Conservation (phyloP, 2,329 filamentous ascomycete species). For the Chaetomiaceae sp. region DNA sequence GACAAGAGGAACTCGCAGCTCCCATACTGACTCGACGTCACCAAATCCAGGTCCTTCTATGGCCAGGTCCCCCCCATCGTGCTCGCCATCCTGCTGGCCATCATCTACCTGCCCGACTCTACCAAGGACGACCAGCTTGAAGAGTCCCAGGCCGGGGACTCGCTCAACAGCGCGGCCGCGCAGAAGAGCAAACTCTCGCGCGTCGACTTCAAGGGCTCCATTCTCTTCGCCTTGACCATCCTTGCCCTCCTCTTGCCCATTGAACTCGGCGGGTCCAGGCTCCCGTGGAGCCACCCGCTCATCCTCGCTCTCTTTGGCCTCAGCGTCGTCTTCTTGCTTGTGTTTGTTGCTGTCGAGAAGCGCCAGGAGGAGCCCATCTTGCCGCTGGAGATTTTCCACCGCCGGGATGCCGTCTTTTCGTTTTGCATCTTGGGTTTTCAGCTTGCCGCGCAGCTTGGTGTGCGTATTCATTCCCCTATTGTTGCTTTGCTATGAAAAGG, state of each 20-base stretch:
- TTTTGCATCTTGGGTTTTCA: conserved; percentile 51
- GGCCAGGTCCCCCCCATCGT: conserved; percentile 53
- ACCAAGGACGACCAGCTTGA: no score
- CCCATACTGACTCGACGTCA: no score
- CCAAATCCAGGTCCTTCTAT: conserved; percentile 46
- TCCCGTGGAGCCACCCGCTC: conserved; percentile 36
- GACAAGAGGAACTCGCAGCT: no score
- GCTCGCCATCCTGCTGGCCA: conserved; percentile 40
- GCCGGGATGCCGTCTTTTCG: conserved; percentile 48
- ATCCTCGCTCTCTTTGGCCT: conserved; percentile 31
- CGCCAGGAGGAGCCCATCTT: conserved; percentile 53
- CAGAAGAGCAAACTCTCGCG: conserved; percentile 40
- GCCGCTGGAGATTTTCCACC: conserved; percentile 49
- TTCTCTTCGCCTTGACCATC: conserved; percentile 36
- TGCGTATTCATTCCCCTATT: conserved; percentile 30
- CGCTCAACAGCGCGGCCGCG: conserved; percentile 2
- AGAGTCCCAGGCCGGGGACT: neutral
- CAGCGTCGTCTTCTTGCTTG: conserved; percentile 27
- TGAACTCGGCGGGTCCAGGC: conserved; percentile 36
- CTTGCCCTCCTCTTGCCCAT: conserved; percentile 37
- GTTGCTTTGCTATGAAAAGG: no score
- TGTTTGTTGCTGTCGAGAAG: conserved; percentile 33
- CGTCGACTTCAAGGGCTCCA: conserved; percentile 55
- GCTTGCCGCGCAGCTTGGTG: conserved; percentile 52
- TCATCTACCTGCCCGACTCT: conserved; percentile 34